A percentile compares a stretch with the other conserved stretches of the same genome.
These are phyloP conservation scores for Starmerella roubikii DNA, from an alignment of 805 yeast species.

Conservation along the genomic window DNA sequence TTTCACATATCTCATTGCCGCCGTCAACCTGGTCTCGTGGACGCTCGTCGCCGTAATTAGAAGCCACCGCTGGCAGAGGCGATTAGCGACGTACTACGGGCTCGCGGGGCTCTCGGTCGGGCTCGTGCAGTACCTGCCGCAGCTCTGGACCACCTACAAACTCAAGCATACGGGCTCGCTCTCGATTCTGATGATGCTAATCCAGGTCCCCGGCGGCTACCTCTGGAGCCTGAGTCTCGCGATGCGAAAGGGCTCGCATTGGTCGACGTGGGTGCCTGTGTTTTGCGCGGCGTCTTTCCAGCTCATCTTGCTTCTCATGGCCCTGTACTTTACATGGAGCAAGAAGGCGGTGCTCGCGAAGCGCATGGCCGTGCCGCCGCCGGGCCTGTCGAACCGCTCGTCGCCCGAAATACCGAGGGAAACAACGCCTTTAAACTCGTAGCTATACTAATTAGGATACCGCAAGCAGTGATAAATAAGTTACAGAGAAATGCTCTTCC, in stretches of 20 bases:
- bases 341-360: constrained; percentile 4
- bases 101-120: constrained; percentile 50
- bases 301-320: constrained; percentile 45
- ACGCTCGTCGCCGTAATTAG: constrained; percentile 6
- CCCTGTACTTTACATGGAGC: constrained; percentile 35
- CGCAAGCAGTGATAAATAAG: too few species aligned
- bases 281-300: constrained; percentile 59
- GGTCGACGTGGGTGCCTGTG: constrained; percentile 82
- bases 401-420: background rate
- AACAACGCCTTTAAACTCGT: background rate
- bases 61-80: background rate
- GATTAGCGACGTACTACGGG: constrained; percentile 36
- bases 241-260: constrained; percentile 57
- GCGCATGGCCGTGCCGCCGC: constrained; percentile 2
- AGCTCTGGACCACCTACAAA: constrained; percentile 51
- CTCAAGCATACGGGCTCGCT: constrained; percentile 70
- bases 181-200: constrained; percentile 65
- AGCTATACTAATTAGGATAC: too few species aligned
- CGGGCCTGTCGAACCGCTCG: background rate
- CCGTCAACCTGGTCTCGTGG: constrained; percentile 13
- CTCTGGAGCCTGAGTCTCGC: constrained; percentile 63
- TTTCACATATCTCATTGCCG: constrained; percentile 13
- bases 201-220: constrained; percentile 85
- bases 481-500: constrained; percentile 93
- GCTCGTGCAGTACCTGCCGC: constrained; percentile 65